Evolutionary conservation across 495 filamentous ascomycete genomes (phyloP), one percentile per base, ranked within the genome.

Genomic region (Tuber magnatum): DNA sequence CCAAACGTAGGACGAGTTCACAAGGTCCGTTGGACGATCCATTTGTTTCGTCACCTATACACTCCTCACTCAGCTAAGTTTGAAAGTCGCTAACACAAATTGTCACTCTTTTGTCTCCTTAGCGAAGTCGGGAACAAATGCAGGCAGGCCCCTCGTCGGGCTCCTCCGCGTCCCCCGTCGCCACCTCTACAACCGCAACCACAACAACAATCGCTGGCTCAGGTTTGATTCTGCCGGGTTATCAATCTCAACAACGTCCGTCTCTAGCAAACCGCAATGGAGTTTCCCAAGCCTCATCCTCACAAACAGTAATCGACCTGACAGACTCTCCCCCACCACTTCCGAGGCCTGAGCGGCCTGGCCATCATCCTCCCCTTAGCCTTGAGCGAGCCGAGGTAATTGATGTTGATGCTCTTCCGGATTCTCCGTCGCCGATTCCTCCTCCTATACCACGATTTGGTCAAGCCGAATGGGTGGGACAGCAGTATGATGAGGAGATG

Each of bases 311-410:
- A 43, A 85, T 85, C 71, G 84, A 85, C 74, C 80, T 85, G 16
- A 85, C 84, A n/a, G 83, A 84, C 38, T 84, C 83, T 1, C 61
- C 81, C n/a, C 82, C 84, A 14, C 83, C 84, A 40, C 73, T 65
- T 65, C 56, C 56, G 14, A 65, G 56, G 18, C 28, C 56, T 65
- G 56, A 65, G 14, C 56, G 56, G 56, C 28, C 38, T 41, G 46
- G 43, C 41, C 65, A 73, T 65, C 61, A 43, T 35, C 72, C 44
- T 68, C 51, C 75, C 69, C 48, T 68, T 69, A 44, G 69, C 44
- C 41, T 41, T 51, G 69, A 69, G 40, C 72, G 43, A 75, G 61
- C 70, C 24, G 80, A 82, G 44, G 71, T 82, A n/a, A 81, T 77
- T 14, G 73, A 81, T 24, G 77, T 83, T 41, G 77, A 83, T 71